Evolutionary conservation across 192 early-diverging fungal genomes (phyloP), one percentile per base, ranked within the genome.

Genomic region (Chytriomyces sp.): DNA sequence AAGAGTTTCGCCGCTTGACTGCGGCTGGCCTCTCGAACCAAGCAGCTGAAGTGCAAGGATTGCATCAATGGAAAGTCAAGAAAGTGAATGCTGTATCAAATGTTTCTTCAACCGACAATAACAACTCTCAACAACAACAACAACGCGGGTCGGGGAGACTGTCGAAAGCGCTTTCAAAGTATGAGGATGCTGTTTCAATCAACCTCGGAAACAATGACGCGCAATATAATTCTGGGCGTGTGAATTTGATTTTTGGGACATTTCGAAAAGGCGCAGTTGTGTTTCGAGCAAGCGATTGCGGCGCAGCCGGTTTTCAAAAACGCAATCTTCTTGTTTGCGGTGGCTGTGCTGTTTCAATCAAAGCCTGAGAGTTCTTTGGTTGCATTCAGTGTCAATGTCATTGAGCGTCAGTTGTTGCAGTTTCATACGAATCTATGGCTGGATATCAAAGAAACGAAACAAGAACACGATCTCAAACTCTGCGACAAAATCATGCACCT

Each of bases 41-140:
- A 80, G 87, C 87, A 20, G 78, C 80, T 4, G 87, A 88, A 76
- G 82, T 86, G 0, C 84, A 85, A 61, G 72, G 64, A 1, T 70
- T 88, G 5, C 73, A 83, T 59, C 61, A 63, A 8, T 88, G 82
- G 83, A 84, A 85, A 64, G 50, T 86, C 5, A 72, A 81, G 28
- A 60, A 83, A 66, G 74, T 85, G 9, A 79, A 67, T 20, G 49
- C 35, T 1, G 45, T 72, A 18, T 50, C 11, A 20, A 63, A 35
- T 20, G 11, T 26, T 20, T 11, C 28, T n/a, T 45, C 24, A 78
- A 61, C 6, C 57, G 64, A 11, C 16, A 64, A 62, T 66, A 7
- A 61, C 48, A 35, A 48, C 73, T n/a, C 26, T 26, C 13, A 10
- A 18, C 50, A 53, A 43, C n/a, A n/a, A n/a, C n/a, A n/a, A n/a